Conservation (phyloP, 768 basidiomycete genomes). For the Russula sp. region DNA sequence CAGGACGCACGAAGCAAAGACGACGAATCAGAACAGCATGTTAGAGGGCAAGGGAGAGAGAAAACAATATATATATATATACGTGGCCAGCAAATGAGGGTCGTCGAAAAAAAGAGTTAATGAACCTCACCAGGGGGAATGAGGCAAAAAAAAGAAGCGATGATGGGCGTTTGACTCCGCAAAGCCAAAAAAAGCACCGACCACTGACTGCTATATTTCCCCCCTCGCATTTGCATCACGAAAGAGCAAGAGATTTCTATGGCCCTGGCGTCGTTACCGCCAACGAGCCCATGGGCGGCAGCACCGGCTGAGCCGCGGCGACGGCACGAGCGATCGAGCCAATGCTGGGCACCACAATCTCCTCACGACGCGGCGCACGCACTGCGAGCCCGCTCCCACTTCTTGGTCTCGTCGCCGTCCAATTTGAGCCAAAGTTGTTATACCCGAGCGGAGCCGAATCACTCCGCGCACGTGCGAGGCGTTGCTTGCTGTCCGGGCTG, state of each 20-base stretch:
- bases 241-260: not conserved
- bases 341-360: slow-evolving; percentile 19
- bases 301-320: not conserved
- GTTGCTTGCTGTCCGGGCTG: slow-evolving; percentile 30
- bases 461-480: slow-evolving; percentile 52
- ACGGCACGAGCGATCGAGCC: slow-evolving; percentile 13
- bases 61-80: not conserved
- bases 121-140: not conserved
- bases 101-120: not conserved
- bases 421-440: slow-evolving; percentile 27
- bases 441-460: slow-evolving; percentile 64
- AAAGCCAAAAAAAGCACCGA: not conserved
- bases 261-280: slow-evolving; percentile 14
- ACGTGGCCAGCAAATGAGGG: slow-evolving; percentile 3
- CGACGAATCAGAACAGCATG: not conserved
- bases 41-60: not conserved
- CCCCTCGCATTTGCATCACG: too few relatives aligned
- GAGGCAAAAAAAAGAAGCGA: not conserved
- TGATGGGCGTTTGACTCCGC: not conserved
- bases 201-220: not conserved
- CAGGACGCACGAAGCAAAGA: not conserved
- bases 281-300: slow-evolving; percentile 16
- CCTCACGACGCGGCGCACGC: slow-evolving; percentile 19
- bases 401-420: slow-evolving; percentile 31
- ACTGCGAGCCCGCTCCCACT: slow-evolving; percentile 33